Evolutionary conservation across 202 grass and related monocot genomes (phyloP), one percentile per base, ranked within the genome.

Genomic region (Zizania palustris): DNA sequence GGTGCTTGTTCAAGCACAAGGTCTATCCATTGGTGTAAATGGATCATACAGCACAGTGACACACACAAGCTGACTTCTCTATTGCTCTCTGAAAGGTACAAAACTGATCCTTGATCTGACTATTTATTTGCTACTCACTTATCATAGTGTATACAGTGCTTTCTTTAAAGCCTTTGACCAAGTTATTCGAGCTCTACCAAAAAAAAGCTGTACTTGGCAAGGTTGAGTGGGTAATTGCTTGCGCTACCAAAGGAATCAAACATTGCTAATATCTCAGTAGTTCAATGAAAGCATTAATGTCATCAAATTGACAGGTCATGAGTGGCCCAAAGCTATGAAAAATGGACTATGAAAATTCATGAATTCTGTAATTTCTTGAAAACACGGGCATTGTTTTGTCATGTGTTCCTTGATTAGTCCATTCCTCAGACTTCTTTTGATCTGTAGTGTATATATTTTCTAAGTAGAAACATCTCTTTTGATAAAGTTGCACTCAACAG

Each of bases 61-160:
- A 7, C 37, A 81, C 65, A 69, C 43, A 69, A 58, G 13, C 9
- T 39, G 46, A 28, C 38, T 41, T 20, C 65, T 72, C 65, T 11
- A 11, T 5, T 81, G 63, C 46, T 68, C 71, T 48, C 38, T 8
- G 48, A 56, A 46, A 72, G 66, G 72, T 86, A 76, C 21, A 42
- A n/a, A 19, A 35, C n/a, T 66, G 40, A 33, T 65, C 55, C 48
- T 46, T 78, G 51, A 4, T 76, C 21, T 65, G 9, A 6, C 11
- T 65, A 5, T 75, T 45, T 63, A 33, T 40, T 51, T 76, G 11
- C 9, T 35, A 60, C 40, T 44, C 11, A 45, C 21, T 37, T 37
- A 54, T 76, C 19, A 63, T 20, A 46, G 13, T 35, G 11, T 45
- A 45, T 54, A 5, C 36, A 12, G 16, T 70, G 37, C 56, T 42